A percentile compares a stretch with the other conserved stretches of the same genome.
Evolutionary conservation across 768 basidiomycete species (phyloP).

Genomic region (Tricholomella constricta): DNA sequence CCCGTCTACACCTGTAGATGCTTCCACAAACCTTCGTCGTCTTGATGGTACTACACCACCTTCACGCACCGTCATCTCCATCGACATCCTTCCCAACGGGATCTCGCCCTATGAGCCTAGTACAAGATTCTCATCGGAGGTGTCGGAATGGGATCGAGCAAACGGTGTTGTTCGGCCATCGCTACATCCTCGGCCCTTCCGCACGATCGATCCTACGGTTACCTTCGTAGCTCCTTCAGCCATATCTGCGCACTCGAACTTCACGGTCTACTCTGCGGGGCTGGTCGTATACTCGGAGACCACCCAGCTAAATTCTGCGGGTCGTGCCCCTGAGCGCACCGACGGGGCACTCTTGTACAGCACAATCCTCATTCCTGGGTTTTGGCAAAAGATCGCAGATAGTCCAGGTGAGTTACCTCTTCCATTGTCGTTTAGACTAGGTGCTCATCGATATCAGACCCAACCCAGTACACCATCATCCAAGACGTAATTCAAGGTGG

Average conservation of each 20-base stretch:
- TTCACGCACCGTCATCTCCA: slow-evolving; percentile 42
- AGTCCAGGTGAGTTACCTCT: slow-evolving; percentile 48
- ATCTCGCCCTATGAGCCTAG: not conserved
- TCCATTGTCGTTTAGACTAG: not conserved
- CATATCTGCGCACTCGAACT: slow-evolving; percentile 55
- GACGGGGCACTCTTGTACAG: slow-evolving; percentile 52
- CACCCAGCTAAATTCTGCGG: slow-evolving; percentile 34
- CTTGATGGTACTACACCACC: slow-evolving; percentile 18
- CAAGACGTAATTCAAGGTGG: slow-evolving; percentile 57
- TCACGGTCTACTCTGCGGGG: slow-evolving; percentile 53
- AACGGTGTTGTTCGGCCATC: slow-evolving; percentile 35
- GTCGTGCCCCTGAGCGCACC: slow-evolving; percentile 25
- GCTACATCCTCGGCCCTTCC: slow-evolving; percentile 53
- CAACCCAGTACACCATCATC: slow-evolving; percentile 63
- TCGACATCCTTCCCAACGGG: slow-evolving; percentile 44
- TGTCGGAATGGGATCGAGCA: slow-evolving; percentile 14
- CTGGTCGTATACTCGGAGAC: slow-evolving; percentile 54
- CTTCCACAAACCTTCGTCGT: slow-evolving; percentile 32
- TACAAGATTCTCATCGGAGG: not conserved
- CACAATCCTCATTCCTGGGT: slow-evolving; percentile 61
- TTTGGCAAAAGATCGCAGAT: slow-evolving; percentile 61
- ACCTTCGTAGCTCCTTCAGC: slow-evolving; percentile 56
- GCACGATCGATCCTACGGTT: slow-evolving; percentile 65
- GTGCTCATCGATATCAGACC: slow-evolving; percentile 45
- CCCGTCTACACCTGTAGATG: slow-evolving; percentile 41